Conservation (phyloP, 106 monocot genomes). For the Ottelia alismoides region DNA sequence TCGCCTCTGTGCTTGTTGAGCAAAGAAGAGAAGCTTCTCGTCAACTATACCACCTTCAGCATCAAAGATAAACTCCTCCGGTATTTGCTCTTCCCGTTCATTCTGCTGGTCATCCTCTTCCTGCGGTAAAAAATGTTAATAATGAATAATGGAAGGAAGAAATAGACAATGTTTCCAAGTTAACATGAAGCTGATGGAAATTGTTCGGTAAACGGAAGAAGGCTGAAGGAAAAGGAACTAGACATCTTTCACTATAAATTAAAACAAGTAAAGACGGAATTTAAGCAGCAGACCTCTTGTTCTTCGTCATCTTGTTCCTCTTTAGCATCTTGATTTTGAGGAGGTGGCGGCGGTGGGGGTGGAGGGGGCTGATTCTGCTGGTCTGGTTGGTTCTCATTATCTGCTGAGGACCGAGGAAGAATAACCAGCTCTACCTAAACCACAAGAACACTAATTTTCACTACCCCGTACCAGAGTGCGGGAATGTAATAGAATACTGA, state of each 20-base stretch:
- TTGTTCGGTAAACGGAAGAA: too few relatives aligned
- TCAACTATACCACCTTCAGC: conserved; percentile 95
- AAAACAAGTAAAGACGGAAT: too few relatives aligned
- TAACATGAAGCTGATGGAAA: too few relatives aligned
- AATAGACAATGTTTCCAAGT: too few relatives aligned
- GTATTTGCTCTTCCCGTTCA: conserved; percentile 82
- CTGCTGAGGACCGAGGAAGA: conserved; percentile 75
- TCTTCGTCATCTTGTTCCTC: conserved; percentile 87
- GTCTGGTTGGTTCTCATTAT: conserved; percentile 75
- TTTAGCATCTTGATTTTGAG: conserved; percentile 63
- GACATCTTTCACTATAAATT: too few relatives aligned
- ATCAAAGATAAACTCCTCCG: conserved; percentile 97
- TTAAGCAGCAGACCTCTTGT: conserved; percentile 61
- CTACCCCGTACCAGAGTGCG: too few relatives aligned
- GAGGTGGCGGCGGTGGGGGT: conserved; percentile 80
- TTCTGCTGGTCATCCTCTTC: conserved; percentile 69
- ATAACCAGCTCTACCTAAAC: conserved; percentile 96
- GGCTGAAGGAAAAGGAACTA: too few relatives aligned
- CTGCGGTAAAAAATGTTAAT: conserved; percentile 11
- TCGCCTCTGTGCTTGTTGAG: conserved; percentile 89
- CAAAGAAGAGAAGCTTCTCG: conserved; percentile 94
- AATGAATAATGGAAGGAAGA: not conserved
- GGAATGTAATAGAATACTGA: too few relatives aligned
- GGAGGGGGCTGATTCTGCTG: conserved; percentile 86
- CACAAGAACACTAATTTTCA: too few relatives aligned